Evolutionary conservation across 768 basidiomycete species (phyloP).

Genomic region (Cantharellus anzutake): DNA sequence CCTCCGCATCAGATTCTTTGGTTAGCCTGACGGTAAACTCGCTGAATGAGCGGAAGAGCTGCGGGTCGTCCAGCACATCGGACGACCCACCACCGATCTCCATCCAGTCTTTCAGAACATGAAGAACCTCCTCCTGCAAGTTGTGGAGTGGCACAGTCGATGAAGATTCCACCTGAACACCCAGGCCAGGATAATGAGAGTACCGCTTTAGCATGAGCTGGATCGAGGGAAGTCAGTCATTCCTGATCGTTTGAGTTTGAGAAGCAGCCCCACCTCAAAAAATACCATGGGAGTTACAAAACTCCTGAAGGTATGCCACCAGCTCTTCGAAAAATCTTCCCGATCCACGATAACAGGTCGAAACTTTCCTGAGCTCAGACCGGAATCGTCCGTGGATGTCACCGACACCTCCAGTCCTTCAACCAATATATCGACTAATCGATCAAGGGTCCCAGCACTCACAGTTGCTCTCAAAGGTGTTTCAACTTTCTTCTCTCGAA

Average conservation of each 20-base stretch:
- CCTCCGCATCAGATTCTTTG: background rate
- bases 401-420: slow-evolving; percentile 64
- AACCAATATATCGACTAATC: slow-evolving; percentile 53
- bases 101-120: slow-evolving; percentile 46
- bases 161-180: background rate
- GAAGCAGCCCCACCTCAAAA: slow-evolving; percentile 46
- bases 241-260: background rate
- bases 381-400: slow-evolving; percentile 71
- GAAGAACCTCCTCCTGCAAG: slow-evolving; percentile 9
- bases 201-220: slow-evolving; percentile 1
- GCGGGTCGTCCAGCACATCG: slow-evolving; percentile 53
- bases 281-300: slow-evolving; percentile 67
- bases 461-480: slow-evolving; percentile 58
- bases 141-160: background rate
- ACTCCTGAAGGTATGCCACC: slow-evolving; percentile 73
- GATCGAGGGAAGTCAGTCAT: background rate
- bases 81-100: slow-evolving; percentile 55
- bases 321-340: slow-evolving; percentile 50
- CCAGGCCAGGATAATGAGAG: background rate
- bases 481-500: slow-evolving; percentile 42
- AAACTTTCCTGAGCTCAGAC: slow-evolving; percentile 65
- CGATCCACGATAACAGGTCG: slow-evolving; percentile 55
- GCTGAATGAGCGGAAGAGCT: slow-evolving; percentile 38
- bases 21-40: slow-evolving; percentile 31
- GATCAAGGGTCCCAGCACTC: slow-evolving; percentile 57